phyloP scores from a whole-genome alignment of 108 stramenopile species.

The Epipyxis sp. region DNA sequence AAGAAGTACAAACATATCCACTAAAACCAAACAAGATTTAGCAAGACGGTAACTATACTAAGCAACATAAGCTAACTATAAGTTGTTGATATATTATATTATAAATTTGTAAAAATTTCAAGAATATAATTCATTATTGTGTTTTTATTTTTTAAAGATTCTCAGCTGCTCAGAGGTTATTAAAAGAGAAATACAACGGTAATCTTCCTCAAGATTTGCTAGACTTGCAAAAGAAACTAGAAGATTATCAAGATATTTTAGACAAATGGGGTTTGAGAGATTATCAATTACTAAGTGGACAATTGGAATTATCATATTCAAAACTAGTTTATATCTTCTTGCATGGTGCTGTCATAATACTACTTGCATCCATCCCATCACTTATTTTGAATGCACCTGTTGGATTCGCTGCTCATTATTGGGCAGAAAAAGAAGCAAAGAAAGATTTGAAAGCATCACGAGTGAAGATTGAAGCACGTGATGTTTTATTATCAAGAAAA shows the following conservation, averaged over 20 bases:
- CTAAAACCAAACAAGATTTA: slow-evolving; percentile 78
- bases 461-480: slow-evolving; percentile 85
- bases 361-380: slow-evolving; percentile 76
- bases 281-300: slow-evolving; percentile 62
- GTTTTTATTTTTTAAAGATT: not conserved
- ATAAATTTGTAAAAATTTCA: not conserved
- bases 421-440: slow-evolving; percentile 73
- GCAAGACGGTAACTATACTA: slow-evolving; percentile 86
- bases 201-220: slow-evolving; percentile 71
- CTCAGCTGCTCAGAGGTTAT: not conserved
- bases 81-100: slow-evolving; percentile 59
- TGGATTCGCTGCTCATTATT: slow-evolving; percentile 76
- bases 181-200: not conserved
- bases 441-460: slow-evolving; percentile 81
- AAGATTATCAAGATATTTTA: slow-evolving; percentile 73
- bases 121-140: not conserved
- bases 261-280: slow-evolving; percentile 80
- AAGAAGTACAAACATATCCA: slow-evolving; percentile 51
- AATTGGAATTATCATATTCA: slow-evolving; percentile 35
- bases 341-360: slow-evolving; percentile 71
- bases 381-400: slow-evolving; percentile 85
- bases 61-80: slow-evolving; percentile 88
- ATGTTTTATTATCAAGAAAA: slow-evolving; percentile 92
- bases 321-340: slow-evolving; percentile 72
- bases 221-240: slow-evolving; percentile 68